Conservation (phyloP, 352 stramenopile genomes). For the Globisporangium mamillatum region DNA sequence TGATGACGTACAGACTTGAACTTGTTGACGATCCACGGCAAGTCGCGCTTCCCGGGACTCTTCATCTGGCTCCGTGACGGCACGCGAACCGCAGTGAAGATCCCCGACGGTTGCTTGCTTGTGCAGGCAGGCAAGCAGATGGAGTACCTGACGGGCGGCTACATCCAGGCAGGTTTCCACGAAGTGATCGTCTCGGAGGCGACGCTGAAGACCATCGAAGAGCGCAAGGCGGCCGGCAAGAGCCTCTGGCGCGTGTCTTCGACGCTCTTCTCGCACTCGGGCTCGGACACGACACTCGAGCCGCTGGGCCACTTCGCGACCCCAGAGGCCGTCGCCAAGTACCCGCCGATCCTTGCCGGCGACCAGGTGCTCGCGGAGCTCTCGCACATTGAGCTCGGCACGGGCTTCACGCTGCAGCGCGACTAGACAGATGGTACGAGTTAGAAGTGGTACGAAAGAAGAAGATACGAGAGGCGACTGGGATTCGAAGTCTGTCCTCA, state of each 20-base stretch:
- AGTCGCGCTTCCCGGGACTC: slow-evolving; percentile 89
- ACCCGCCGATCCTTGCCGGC: slow-evolving; percentile 81
- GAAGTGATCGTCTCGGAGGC: slow-evolving; percentile 85
- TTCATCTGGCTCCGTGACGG: slow-evolving; percentile 90
- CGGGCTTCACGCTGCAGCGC: slow-evolving; percentile 67
- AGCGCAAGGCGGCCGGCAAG: slow-evolving; percentile 63
- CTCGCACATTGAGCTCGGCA: slow-evolving; percentile 80
- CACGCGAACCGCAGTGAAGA: slow-evolving; percentile 79
- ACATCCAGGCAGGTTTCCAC: slow-evolving; percentile 91
- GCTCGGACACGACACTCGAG: slow-evolving; percentile 84
- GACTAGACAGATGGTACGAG: slow-evolving; percentile 27
- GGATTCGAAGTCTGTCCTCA: neutral
- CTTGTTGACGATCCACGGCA: slow-evolving; percentile 92
- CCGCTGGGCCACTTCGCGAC: slow-evolving; percentile 83
- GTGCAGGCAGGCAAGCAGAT: slow-evolving; percentile 91
- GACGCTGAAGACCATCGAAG: slow-evolving; percentile 73
- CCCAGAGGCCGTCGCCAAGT: slow-evolving; percentile 54
- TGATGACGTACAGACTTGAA: slow-evolving; percentile 71
- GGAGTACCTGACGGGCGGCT: slow-evolving; percentile 90
- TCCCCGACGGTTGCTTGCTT: slow-evolving; percentile 89
- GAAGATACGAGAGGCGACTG: too few relatives aligned
- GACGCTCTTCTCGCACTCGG: slow-evolving; percentile 91
- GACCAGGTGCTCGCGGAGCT: slow-evolving; percentile 88
- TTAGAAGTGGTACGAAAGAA: neutral
- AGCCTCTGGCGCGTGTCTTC: slow-evolving; percentile 90